These are phyloP conservation scores for Pythium volutum DNA, from an alignment of 352 stramenopile species.

Conservation along the genomic window DNA sequence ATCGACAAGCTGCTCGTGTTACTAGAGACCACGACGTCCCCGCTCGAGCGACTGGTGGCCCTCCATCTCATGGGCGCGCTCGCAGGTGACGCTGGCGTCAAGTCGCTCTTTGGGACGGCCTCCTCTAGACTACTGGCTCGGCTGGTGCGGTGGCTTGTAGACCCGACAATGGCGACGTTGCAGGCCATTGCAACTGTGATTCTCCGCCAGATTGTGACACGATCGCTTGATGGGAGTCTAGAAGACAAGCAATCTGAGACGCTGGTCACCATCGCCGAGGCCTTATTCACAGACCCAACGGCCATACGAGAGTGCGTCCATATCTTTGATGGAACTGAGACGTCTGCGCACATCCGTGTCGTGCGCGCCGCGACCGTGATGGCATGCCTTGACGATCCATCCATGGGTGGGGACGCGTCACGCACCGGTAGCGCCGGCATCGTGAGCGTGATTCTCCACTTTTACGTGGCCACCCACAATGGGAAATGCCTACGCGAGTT, in stretches of 20 bases:
- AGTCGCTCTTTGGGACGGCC: background rate
- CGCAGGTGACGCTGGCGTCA: background rate
- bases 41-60: background rate
- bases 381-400: background rate
- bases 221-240: background rate
- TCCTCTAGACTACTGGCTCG: constrained; percentile 4
- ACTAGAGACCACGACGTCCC: constrained; percentile 1
- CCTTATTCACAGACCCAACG: constrained; percentile 5
- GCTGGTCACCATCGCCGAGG: background rate
- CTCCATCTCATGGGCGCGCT: constrained; percentile 7
- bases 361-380: background rate
- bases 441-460: constrained; percentile 15
- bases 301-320: background rate
- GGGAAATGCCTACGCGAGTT: constrained; percentile 17
- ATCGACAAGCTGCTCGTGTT: background rate
- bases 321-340: background rate
- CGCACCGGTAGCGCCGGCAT: background rate
- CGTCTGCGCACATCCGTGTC: background rate
- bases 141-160: constrained; percentile 1
- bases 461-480: background rate
- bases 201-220: constrained; percentile 2
- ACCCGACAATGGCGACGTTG: background rate
- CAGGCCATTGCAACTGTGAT: constrained; percentile 5
- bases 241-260: background rate
- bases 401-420: too few relatives aligned